Percentiles rank a stretch among this genome's conserved stretches.
Conservation (phyloP, 116 monocot genomes). For the Trichopus zeylanicus region DNA sequence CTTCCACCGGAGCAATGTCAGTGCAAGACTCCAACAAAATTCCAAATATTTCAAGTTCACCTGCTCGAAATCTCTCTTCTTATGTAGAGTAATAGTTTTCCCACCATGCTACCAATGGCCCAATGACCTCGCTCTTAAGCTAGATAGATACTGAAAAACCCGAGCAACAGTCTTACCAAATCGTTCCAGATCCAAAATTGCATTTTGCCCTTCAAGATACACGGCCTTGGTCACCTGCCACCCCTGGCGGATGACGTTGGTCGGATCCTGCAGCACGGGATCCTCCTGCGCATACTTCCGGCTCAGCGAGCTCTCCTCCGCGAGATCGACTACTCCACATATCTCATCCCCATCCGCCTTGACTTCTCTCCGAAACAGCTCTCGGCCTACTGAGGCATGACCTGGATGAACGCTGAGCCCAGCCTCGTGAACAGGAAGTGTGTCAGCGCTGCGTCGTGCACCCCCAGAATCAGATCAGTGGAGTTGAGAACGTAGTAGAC, state of each 20-base stretch:
- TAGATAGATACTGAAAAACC: slow-evolving; percentile 21
- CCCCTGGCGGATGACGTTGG: slow-evolving; percentile 34
- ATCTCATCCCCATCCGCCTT: slow-evolving; percentile 36
- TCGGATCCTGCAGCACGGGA: slow-evolving; percentile 53
- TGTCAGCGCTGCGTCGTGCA: slow-evolving; percentile 79
- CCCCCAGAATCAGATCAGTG: slow-evolving; percentile 58
- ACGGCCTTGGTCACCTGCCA: too few relatives aligned
- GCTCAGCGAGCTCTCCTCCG: slow-evolving; percentile 57
- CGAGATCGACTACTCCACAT: slow-evolving; percentile 31
- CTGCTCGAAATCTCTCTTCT: too few relatives aligned
- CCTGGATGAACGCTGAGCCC: slow-evolving; percentile 43
- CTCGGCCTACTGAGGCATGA: slow-evolving; percentile 51
- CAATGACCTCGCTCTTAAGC: too few relatives aligned
- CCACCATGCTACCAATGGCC: too few relatives aligned
- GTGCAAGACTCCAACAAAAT: too few relatives aligned
- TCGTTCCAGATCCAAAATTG: slow-evolving; percentile 45
- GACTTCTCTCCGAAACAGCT: slow-evolving; percentile 46
- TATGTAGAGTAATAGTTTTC: too few relatives aligned
- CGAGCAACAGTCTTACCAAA: slow-evolving; percentile 25
- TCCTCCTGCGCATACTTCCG: slow-evolving; percentile 30
- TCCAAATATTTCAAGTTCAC: too few relatives aligned
- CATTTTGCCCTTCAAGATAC: slow-evolving; percentile 71
- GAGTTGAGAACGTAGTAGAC: slow-evolving; percentile 36
- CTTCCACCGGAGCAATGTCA: too few relatives aligned
- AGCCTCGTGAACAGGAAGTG: slow-evolving; percentile 74